Base-by-base conservation (phyloP, 2,329 filamentous ascomycete species). In the Botryotinia convoluta region DNA sequence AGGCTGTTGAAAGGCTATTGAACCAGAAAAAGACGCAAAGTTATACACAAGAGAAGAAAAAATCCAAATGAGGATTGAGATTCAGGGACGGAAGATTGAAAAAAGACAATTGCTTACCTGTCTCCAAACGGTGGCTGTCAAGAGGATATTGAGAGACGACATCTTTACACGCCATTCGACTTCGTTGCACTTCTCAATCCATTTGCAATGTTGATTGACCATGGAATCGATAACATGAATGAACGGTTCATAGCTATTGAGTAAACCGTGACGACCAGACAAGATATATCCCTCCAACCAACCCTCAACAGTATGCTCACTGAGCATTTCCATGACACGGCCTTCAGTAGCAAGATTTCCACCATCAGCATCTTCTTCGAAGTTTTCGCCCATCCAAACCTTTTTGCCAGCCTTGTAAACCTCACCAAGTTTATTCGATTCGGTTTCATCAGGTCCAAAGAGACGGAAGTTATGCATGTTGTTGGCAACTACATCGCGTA, bases 201-300 rank as follows among this genome's bases (percentile, higher is more conserved):
- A 94, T 82, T 95, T 95, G 85, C 91, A 93, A 83, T 95, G 92
- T 84, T 93, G 92, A 81, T 93, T 94, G 74, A 95, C 92, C 92
- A 95, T 95, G 1, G 91, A 93, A 82, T 94, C 92, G 78, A 95
- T 93, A 78, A 95, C 89, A 79, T 94, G 92, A 74, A 94, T 92
- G 80, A 95, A 95, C 0, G 92, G 91, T 81, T 95, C 92, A 83
- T 95, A 95, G 80, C 90, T 92, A 86, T 94, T 60, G 74, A 95
- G 87, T 74, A 95, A 81, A 20, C 92, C 92, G 76, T 94, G 92
- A 8, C 92, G 87, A 42, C 92, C 92, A 72, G 89, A 93, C 4
- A 95, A 85, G 60, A 93, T 83, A 80, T 94, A 95, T 4, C 92
- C 92, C 83, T 95, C 92, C 26, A 95, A 85, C 92, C 92, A 95